Percentiles rank a stretch among this genome's conserved stretches.
Evolutionary conservation across 306 rosid species (phyloP).

Genomic region (Aeschynomene evenia): DNA sequence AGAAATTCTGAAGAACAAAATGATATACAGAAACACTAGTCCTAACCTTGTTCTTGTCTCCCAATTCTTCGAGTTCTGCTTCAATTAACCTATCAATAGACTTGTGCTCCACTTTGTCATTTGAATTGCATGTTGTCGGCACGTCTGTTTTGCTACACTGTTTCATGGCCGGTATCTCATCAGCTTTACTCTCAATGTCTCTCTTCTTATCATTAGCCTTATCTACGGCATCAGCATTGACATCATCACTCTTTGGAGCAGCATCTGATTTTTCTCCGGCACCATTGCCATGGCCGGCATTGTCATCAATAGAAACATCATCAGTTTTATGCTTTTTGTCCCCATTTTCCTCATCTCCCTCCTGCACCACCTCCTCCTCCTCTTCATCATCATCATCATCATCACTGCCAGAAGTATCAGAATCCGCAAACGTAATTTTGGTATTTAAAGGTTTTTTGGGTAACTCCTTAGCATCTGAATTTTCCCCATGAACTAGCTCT

Average conservation of each 20-base stretch:
- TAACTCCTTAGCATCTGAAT: conserved; percentile 35
- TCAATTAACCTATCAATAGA: conserved; percentile 85
- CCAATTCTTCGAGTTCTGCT: conserved; percentile 69
- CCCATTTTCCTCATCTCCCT: conserved; percentile 34
- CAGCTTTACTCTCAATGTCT: conserved; percentile 33
- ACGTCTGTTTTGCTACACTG: conserved; percentile 53
- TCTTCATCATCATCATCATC: conserved; percentile 33
- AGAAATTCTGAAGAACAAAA: conserved; percentile 10
- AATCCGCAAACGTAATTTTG: conserved; percentile 72
- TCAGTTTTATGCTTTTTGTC: conserved; percentile 42
- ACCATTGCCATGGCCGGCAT: conserved; percentile 27
- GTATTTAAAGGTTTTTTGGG: conserved; percentile 59
- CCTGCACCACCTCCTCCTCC: conserved; percentile 23
- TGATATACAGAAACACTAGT: neutral
- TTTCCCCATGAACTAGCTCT: conserved; percentile 63
- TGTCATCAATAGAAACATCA: conserved; percentile 31
- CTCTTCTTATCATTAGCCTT: conserved; percentile 40
- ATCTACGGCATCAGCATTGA: conserved; percentile 29
- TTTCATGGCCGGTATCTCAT: conserved; percentile 59
- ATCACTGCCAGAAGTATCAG: conserved; percentile 58
- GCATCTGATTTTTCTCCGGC: conserved; percentile 41
- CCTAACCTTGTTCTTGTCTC: conserved; percentile 78
- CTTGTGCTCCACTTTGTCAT: conserved; percentile 53
- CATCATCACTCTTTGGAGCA: conserved; percentile 40
- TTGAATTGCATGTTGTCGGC: conserved; percentile 30